Evolutionary conservation across 2,329 filamentous ascomycete species (phyloP).

Genomic region (Botrytis elliptica): DNA sequence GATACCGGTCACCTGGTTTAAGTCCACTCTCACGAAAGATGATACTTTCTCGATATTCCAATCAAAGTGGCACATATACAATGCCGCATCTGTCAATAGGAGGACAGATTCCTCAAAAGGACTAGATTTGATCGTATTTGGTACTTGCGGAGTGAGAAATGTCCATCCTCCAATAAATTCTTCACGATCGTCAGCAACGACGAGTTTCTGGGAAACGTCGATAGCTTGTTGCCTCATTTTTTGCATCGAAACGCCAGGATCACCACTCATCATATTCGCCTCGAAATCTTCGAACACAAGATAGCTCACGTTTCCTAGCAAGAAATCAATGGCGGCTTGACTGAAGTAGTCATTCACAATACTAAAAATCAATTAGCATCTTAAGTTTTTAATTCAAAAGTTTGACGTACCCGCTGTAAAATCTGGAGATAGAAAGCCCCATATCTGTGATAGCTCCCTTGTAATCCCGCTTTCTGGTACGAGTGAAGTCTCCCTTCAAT

Average conservation of each 20-base stretch:
- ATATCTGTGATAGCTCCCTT: conserved; percentile 89
- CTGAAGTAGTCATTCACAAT: conserved; percentile 98
- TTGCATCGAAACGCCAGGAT: conserved; percentile 83
- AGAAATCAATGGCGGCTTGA: conserved; percentile 90
- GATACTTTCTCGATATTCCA: conserved; percentile 95
- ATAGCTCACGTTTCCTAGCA: conserved; percentile 82
- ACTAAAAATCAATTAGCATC: conserved; percentile 48
- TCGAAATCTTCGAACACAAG: conserved; percentile 93
- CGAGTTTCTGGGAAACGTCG: conserved; percentile 82
- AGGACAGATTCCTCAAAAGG: conserved; percentile 88
- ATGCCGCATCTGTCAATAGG: conserved; percentile 76
- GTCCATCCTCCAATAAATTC: conserved; percentile 90
- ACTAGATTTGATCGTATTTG: conserved; percentile 65
- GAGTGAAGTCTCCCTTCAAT: conserved; percentile 94
- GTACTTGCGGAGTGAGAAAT: conserved; percentile 70
- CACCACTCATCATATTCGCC: conserved; percentile 85
- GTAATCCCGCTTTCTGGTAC: conserved; percentile 86
- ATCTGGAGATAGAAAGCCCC: conserved; percentile 78
- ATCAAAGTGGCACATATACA: conserved; percentile 90
- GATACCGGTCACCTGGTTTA: conserved; percentile 70
- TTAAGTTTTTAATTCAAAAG: background rate
- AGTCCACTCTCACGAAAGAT: conserved; percentile 81
- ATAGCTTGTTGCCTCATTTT: conserved; percentile 87
- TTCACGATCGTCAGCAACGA: conserved; percentile 78
- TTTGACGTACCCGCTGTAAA: conserved; percentile 61